Evolutionary conservation across 768 basidiomycete genomes (phyloP), one percentile per base, ranked within the genome.

Genomic region (Podaxis carcinomalis): DNA sequence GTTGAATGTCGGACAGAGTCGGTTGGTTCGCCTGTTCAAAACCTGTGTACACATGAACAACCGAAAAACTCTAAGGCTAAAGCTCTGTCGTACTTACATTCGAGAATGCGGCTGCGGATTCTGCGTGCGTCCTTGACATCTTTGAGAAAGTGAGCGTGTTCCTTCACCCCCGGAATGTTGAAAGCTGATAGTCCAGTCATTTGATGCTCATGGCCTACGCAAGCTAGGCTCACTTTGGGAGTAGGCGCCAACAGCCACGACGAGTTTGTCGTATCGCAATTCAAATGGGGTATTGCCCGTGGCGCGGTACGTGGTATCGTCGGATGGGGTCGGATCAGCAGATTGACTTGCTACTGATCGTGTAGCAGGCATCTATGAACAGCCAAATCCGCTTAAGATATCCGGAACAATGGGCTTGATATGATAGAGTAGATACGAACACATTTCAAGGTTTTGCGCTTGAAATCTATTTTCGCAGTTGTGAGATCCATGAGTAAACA

Each of bases 11-110:
- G 0, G 89, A 84, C 13, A 92, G 74, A 1, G 80, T 85, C 0
- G 93, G 93, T 65, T 92, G 88, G 65, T 86, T 88, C 2, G 93
- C 93, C 67, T 92, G 89, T 68, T 95, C 93, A 61, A 95, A 92
- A 69, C 88, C 88, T 85, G 63, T 0, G 40, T 1, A 16, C 11
- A 32, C 32, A 9, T 55, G 5, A 27, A 1, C n/a, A 49, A 50
- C 9, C 16, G 3, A n/a, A 27, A 19, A 32, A 5, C 7, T 25
- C n/a, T 16, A 19, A 16, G 27, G 46, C 7, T 3, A 44, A 5
- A 44, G 39, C 6, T 44, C 42, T 19, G 35, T n/a, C 46, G 37
- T 37, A 66, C 77, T 35, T 46, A 85, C 89, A 89, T 73, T 90
- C 90, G n/a, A 93, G 75, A 35, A 92, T 84, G 14, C 88, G 82